Conservation (phyloP, 2,329 filamentous ascomycete species). For the Aspergillus sojae region DNA sequence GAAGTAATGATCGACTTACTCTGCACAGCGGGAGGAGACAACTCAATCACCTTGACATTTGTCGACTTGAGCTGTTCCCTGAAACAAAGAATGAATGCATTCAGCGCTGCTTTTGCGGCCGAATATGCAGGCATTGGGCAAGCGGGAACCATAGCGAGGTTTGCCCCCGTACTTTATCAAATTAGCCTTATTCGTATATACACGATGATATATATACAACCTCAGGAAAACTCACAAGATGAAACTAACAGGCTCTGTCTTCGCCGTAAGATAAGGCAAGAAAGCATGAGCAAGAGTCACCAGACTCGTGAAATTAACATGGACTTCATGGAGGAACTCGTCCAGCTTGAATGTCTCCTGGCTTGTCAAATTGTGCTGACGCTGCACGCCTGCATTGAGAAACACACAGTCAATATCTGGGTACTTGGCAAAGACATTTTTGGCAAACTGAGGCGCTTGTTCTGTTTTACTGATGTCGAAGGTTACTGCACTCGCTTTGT, state of each 20-base stretch:
- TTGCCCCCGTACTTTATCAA: constrained; percentile 40
- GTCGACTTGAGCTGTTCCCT: constrained; percentile 45
- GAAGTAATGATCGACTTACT: constrained; percentile 24
- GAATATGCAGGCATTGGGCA: constrained; percentile 55
- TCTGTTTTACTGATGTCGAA: constrained; percentile 54
- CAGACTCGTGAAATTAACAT: constrained; percentile 53
- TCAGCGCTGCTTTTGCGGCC: constrained; percentile 57
- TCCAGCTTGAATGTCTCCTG: constrained; percentile 48
- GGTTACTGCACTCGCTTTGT: constrained; percentile 43
- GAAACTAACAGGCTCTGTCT: constrained; percentile 30
- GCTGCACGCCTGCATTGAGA: constrained; percentile 61
- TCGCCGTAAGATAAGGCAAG: constrained; percentile 47
- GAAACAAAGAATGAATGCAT: constrained; percentile 50
- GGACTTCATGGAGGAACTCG: constrained; percentile 46
- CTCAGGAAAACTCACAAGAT: constrained; percentile 30
- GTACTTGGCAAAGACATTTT: constrained; percentile 29
- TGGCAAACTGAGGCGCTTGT: constrained; percentile 47
- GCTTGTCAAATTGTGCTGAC: constrained; percentile 49
- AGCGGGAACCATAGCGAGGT: constrained; percentile 52
- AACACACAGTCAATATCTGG: constrained; percentile 60
- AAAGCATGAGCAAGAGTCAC: constrained; percentile 51
- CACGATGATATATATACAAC: background rate
- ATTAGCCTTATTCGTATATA: background rate
- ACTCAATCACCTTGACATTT: constrained; percentile 50
- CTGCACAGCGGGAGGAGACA: constrained; percentile 49